phyloP scores from a whole-genome alignment of 805 yeast genomes.

The Kodamaea leandrae region DNA sequence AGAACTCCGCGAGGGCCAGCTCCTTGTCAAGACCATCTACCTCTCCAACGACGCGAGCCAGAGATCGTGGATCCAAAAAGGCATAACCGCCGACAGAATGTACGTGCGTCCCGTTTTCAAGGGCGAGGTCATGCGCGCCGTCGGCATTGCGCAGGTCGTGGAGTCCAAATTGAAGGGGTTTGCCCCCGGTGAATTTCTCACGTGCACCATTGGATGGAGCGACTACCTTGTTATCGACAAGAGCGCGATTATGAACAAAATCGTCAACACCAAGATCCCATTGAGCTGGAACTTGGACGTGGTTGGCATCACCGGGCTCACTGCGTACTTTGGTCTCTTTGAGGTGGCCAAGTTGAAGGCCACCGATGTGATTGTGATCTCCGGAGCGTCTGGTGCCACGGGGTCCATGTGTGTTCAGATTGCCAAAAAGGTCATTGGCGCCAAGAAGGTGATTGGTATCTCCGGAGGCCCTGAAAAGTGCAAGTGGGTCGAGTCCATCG shows the following conservation, averaged over 20 bases:
- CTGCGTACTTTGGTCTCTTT: conserved; percentile 57
- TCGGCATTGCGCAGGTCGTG: conserved; percentile 50
- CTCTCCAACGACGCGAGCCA: conserved; percentile 39
- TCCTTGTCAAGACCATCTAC: conserved; percentile 26
- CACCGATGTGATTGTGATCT: conserved; percentile 49
- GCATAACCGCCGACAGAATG: conserved; percentile 20
- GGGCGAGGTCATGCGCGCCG: conserved; percentile 45
- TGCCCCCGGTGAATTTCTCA: conserved; percentile 44
- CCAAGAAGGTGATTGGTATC: conserved; percentile 56
- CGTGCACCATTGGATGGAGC: conserved; percentile 45
- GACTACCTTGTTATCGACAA: conserved; percentile 41
- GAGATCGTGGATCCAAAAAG: conserved; percentile 36
- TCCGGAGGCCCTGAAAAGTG: conserved; percentile 60
- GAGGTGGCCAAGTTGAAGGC: conserved; percentile 46
- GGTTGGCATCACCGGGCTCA: conserved; percentile 56
- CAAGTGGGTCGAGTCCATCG: conserved; percentile 51
- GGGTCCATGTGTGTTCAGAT: conserved; percentile 59
- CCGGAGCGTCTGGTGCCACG: conserved; percentile 78
- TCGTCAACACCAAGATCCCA: conserved; percentile 24
- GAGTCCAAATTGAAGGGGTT: conserved; percentile 43
- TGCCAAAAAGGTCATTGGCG: conserved; percentile 51
- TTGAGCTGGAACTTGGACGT: conserved; percentile 13
- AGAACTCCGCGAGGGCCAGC: conserved; percentile 22
- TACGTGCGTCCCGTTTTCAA: conserved; percentile 39
- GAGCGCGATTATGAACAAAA: conserved; percentile 23